Evolutionary conservation across 169 alveolate species (phyloP).

Genomic region (Plasmodium inui): DNA sequence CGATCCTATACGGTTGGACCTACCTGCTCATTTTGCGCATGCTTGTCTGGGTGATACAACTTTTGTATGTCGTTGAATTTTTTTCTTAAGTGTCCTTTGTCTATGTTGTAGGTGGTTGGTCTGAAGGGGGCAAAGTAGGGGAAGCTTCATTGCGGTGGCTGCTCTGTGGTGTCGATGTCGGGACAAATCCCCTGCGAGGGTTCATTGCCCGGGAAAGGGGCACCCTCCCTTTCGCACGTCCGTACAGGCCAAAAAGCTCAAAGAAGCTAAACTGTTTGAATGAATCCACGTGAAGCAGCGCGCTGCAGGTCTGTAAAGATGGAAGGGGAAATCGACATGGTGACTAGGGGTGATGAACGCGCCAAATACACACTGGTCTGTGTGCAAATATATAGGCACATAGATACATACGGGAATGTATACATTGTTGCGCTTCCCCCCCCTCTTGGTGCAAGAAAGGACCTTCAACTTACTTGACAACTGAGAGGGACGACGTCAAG

Average conservation of each 20-base stretch:
- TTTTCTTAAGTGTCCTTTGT: slow-evolving; percentile 41
- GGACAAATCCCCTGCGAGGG: not conserved
- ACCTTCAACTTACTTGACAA: slow-evolving; percentile 21
- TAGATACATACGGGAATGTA: not conserved
- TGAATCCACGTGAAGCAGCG: slow-evolving; percentile 33
- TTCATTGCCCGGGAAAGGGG: not conserved
- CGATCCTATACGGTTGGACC: not conserved
- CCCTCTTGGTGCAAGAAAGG: not conserved
- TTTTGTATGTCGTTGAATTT: slow-evolving; percentile 64
- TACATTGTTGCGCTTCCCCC: not conserved
- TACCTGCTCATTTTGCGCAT: slow-evolving; percentile 33
- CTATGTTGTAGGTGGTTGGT: slow-evolving; percentile 27
- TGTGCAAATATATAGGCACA: not conserved
- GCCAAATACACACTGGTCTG: not conserved
- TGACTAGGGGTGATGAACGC: not conserved
- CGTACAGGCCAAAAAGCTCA: slow-evolving; percentile 57
- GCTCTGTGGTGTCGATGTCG: not conserved
- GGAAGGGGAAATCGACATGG: not conserved
- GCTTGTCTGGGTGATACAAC: slow-evolving; percentile 47
- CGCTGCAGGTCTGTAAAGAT: slow-evolving; percentile 36
- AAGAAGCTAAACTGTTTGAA: slow-evolving; percentile 55
- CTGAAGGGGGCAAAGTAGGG: not conserved
- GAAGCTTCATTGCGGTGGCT: not conserved
- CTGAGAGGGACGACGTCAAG: slow-evolving; percentile 27
- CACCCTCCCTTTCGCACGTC: not conserved